Evolutionary conservation across 345 rosid genomes (phyloP).

Genomic region (Rhizophora apiculata): DNA sequence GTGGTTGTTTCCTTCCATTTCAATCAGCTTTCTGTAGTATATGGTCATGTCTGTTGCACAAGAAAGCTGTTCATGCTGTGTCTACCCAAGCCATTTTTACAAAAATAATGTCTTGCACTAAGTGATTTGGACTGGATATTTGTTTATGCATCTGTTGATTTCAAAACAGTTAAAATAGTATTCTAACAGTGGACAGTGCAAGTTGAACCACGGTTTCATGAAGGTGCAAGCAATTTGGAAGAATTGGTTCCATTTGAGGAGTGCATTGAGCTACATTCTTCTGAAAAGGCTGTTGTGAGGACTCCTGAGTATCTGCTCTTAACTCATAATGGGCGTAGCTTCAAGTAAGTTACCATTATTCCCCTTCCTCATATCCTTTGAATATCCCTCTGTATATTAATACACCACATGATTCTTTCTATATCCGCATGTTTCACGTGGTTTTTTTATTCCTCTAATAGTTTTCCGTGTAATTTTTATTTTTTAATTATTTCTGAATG

Average conservation of each 20-base stretch:
- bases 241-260: slow-evolving; percentile 96
- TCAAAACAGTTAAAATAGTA: slow-evolving; percentile 16
- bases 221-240: slow-evolving; percentile 82
- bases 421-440: no score
- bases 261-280: slow-evolving; percentile 74
- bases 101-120: no score
- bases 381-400: background rate
- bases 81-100: no score
- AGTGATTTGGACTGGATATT: no score
- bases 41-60: no score
- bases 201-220: slow-evolving; percentile 92
- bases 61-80: no score
- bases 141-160: no score
- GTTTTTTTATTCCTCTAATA: no score
- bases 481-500: background rate
- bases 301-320: slow-evolving; percentile 89
- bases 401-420: background rate
- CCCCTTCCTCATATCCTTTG: slow-evolving; percentile 12
- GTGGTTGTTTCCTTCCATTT: no score
- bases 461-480: no score
- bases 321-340: slow-evolving; percentile 82
- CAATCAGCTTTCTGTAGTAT: no score
- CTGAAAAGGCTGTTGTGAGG: slow-evolving; percentile 60
- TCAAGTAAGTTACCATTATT: slow-evolving; percentile 68
- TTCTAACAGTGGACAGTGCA: slow-evolving; percentile 83